phyloP scores from a whole-genome alignment of 345 rosid species.

The Syzygium aromaticum region DNA sequence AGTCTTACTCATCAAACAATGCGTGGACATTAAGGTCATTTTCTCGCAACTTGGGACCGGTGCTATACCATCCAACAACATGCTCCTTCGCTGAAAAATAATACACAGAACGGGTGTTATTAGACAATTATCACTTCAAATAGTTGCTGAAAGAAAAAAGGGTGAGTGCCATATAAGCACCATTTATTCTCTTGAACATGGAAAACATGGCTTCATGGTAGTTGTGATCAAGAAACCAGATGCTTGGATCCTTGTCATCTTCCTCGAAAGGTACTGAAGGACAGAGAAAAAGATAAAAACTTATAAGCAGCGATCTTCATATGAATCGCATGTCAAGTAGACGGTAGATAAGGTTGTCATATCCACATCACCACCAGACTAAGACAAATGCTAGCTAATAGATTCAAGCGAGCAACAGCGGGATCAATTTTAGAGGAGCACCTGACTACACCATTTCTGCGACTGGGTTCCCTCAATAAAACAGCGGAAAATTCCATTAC shows the following conservation, averaged over 20 bases:
- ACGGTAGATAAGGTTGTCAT: neutral
- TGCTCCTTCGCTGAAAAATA: constrained; percentile 78
- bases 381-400: neutral
- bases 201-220: constrained; percentile 95
- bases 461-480: neutral
- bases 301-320: neutral
- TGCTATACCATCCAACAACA: constrained; percentile 96
- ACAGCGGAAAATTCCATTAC: neutral
- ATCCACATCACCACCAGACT: neutral
- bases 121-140: neutral
- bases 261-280: constrained; percentile 89
- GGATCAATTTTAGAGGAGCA: neutral
- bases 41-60: constrained; percentile 84
- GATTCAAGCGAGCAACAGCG: neutral
- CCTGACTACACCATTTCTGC: neutral
- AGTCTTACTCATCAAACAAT: constrained; percentile 56
- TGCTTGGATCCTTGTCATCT: constrained; percentile 83
- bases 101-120: neutral
- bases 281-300: constrained; percentile 1
- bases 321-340: neutral
- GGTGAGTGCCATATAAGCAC: constrained; percentile 13
- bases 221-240: constrained; percentile 97
- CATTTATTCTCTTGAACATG: constrained; percentile 96
- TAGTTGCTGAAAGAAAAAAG: neutral
- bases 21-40: constrained; percentile 84